phyloP scores from a whole-genome alignment of 495 filamentous ascomycete species.

The Hypoxylon fragiforme region DNA sequence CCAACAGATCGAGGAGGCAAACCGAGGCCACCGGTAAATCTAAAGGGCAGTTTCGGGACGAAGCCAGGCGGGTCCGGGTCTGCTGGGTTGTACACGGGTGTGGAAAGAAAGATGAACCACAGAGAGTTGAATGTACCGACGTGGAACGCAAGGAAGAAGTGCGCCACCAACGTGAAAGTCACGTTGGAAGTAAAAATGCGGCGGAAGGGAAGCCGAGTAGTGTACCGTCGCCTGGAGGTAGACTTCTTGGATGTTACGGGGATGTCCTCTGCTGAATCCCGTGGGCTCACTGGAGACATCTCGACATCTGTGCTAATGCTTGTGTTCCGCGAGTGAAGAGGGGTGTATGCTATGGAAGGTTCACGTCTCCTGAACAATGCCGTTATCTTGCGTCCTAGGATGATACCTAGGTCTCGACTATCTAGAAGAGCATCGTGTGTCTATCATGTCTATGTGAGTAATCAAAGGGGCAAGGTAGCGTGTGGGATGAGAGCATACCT shows the following conservation, averaged over 20 bases:
- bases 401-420: slow-evolving; percentile 54
- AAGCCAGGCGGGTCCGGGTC: slow-evolving; percentile 39
- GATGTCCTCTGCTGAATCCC: slow-evolving; percentile 12
- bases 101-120: slow-evolving; percentile 84
- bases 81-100: slow-evolving; percentile 65
- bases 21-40: slow-evolving; percentile 80
- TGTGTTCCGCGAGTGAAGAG: slow-evolving; percentile 26
- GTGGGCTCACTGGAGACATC: slow-evolving; percentile 34
- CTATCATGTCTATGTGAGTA: slow-evolving; percentile 40
- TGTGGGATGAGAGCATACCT: too few species aligned
- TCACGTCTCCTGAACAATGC: slow-evolving; percentile 21
- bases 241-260: slow-evolving; percentile 1
- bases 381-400: slow-evolving; percentile 37
- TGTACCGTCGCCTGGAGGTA: slow-evolving; percentile 37
- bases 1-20: slow-evolving; percentile 75
- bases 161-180: slow-evolving; percentile 61
- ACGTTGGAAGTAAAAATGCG: slow-evolving; percentile 83
- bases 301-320: slow-evolving; percentile 35
- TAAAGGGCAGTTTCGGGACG: slow-evolving; percentile 58
- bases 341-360: slow-evolving; percentile 30
- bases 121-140: slow-evolving; percentile 83
- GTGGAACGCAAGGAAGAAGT: slow-evolving; percentile 74
- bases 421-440: slow-evolving; percentile 54
- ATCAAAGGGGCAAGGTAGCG: too few species aligned
- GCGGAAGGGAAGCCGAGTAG: slow-evolving; percentile 62